Evolutionary conservation across 305 asterid genomes (phyloP).

Genomic region (Galium porrigens): DNA sequence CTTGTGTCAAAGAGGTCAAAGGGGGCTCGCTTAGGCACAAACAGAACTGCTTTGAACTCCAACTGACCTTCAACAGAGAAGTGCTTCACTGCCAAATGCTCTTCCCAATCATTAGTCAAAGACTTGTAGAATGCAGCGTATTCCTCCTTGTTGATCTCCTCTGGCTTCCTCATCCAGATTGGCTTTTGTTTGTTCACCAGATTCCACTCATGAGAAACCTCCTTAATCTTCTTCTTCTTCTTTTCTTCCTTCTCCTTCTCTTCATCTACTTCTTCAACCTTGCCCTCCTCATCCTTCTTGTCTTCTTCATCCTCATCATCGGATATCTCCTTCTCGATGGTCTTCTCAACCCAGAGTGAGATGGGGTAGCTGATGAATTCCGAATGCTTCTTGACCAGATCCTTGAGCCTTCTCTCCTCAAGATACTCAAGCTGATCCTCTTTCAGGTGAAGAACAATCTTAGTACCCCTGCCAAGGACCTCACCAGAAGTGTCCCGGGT

Average conservation of each 20-base stretch:
- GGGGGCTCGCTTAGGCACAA: slow-evolving; percentile 68
- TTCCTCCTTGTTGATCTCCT: slow-evolving; percentile 68
- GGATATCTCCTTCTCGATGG: slow-evolving; percentile 68
- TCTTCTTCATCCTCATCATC: slow-evolving; percentile 74
- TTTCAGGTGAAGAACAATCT: slow-evolving; percentile 47
- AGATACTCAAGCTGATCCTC: slow-evolving; percentile 76
- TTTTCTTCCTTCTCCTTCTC: slow-evolving; percentile 56
- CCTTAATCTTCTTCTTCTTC: slow-evolving; percentile 74
- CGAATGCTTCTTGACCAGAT: slow-evolving; percentile 61
- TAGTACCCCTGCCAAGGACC: slow-evolving; percentile 61
- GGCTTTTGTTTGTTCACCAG: slow-evolving; percentile 75
- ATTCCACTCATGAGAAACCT: slow-evolving; percentile 63
- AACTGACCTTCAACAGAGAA: slow-evolving; percentile 80
- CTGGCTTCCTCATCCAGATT: slow-evolving; percentile 81
- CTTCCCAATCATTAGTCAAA: slow-evolving; percentile 73
- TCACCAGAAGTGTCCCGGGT: slow-evolving; percentile 62
- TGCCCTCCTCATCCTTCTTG: slow-evolving; percentile 63
- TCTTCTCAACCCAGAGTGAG: slow-evolving; percentile 73
- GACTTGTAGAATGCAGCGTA: slow-evolving; percentile 73
- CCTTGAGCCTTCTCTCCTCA: slow-evolving; percentile 67
- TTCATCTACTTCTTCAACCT: slow-evolving; percentile 71
- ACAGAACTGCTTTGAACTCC: slow-evolving; percentile 66
- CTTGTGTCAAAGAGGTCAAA: slow-evolving; percentile 66
- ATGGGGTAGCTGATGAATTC: slow-evolving; percentile 72
- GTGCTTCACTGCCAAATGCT: slow-evolving; percentile 62